Evolutionary conservation across 2,329 filamentous ascomycete genomes (phyloP), one percentile per base, ranked within the genome.

Genomic region (Thermochaetoides dissita): DNA sequence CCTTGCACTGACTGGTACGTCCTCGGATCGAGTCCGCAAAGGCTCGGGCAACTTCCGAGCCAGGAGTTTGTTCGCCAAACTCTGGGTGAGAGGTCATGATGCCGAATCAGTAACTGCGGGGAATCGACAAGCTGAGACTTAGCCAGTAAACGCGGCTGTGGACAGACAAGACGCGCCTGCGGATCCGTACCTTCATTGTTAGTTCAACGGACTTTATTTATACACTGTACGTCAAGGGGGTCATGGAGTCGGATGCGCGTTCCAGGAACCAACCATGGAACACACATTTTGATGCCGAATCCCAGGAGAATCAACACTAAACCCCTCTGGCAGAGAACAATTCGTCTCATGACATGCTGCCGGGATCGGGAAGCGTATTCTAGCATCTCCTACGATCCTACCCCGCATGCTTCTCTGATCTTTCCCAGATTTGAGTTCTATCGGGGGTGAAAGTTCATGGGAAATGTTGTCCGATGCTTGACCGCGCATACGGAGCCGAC

Each of bases 11-110:
- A 59, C 57, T 53, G 12, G 42, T 57, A 43, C 53, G 59, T 0
- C 53, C 57, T n/a, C 49, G 50, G 37, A 61, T 56, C 7, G 52
- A 45, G 10, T 52, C 47, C 1, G 45, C 47, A 41, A 60, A 60
- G 2, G 45, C 41, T 8, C 46, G 39, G 10, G 54, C 53, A 3
- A 62, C 63, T 44, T 62, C 56, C 6, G 57, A 60, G 2, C 57
- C 62, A 3, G 57, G 57, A 1, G 61, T 63, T 3, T 50, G 43
- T 8, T 55, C 50, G 12, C 55, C 55, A 41, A 58, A 64, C 9
- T 57, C 56, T 6, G 55, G 35, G 38, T 65, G 59, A 8, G 62
- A 58, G n/a, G 56, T 50, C 56, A 58, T 59, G 10, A 12, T 43
- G 37, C 8, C 28, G 8, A 24, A 29, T 3, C n/a, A 9, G 17